A percentile compares a stretch with the other conserved stretches of the same genome.
These are phyloP conservation scores for Testicularia cyperi DNA, from an alignment of 1,284 basidiomycete species.

Conservation along the genomic window DNA sequence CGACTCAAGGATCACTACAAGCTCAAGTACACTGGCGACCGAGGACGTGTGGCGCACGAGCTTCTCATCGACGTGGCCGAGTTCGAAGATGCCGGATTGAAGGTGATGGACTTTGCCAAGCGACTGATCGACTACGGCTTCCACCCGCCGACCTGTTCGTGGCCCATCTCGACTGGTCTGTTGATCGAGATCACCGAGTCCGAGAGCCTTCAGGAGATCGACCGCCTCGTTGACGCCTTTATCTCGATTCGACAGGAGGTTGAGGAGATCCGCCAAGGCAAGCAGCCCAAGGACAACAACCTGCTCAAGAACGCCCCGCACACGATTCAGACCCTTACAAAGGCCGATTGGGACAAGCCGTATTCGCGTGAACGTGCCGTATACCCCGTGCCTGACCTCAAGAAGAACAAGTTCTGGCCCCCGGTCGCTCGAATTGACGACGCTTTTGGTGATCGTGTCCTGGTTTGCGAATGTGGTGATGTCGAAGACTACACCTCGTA, in stretches of 20 bases:
- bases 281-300: constrained; percentile 68
- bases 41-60: constrained; percentile 91
- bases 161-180: constrained; percentile 58
- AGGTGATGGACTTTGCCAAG: constrained; percentile 94
- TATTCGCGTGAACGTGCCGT: constrained; percentile 50
- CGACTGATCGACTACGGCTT: constrained; percentile 70
- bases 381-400: constrained; percentile 46
- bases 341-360: constrained; percentile 75
- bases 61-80: constrained; percentile 91
- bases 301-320: constrained; percentile 92
- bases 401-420: constrained; percentile 57
- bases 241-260: constrained; percentile 90
- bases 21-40: constrained; percentile 84
- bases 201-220: constrained; percentile 54
- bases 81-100: constrained; percentile 82
- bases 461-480: constrained; percentile 49
- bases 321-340: constrained; percentile 74
- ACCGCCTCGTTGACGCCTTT: constrained; percentile 91
- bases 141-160: constrained; percentile 57
- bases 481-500: constrained; percentile 37
- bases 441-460: constrained; percentile 45
- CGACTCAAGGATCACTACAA: constrained; percentile 82
- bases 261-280: constrained; percentile 80
- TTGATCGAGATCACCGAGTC: constrained; percentile 58
- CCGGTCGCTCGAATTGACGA: constrained; percentile 53